Evolutionary conservation across 225 moss, liverwort and hornwort genomes (phyloP).

Genomic region (Sphagnum tenellum): DNA sequence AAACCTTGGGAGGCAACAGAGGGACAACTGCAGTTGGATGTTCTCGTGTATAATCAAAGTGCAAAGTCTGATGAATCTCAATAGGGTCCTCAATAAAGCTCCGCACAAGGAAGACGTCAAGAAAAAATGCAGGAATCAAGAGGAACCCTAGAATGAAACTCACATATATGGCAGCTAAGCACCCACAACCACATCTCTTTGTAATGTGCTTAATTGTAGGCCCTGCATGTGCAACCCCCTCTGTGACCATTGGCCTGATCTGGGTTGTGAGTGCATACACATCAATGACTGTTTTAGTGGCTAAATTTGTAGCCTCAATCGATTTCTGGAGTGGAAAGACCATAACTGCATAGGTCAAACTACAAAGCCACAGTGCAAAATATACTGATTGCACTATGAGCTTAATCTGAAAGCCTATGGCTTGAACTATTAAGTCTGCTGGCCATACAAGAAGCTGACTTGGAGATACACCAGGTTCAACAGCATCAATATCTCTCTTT

Average conservation of each 20-base stretch:
- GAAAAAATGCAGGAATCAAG: constrained; percentile 44
- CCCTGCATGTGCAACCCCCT: background rate
- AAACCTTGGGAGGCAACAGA: constrained; percentile 33
- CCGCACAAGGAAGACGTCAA: constrained; percentile 36
- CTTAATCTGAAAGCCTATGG: constrained; percentile 27
- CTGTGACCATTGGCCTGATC: background rate
- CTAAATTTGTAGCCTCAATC: constrained; percentile 15
- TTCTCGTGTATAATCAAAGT: constrained; percentile 65
- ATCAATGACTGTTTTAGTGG: constrained; percentile 7
- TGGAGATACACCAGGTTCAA: constrained; percentile 6
- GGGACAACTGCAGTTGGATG: constrained; percentile 25
- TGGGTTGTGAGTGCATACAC: constrained; percentile 1
- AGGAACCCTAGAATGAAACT: constrained; percentile 39
- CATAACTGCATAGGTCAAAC: constrained; percentile 8
- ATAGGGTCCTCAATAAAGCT: constrained; percentile 45
- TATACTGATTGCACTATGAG: constrained; percentile 20
- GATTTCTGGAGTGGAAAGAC: constrained; percentile 18
- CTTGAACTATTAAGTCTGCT: constrained; percentile 23
- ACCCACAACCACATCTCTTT: constrained; percentile 5
- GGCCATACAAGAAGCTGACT: constrained; percentile 19
- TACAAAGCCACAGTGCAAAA: constrained; percentile 20
- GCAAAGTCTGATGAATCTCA: constrained; percentile 30
- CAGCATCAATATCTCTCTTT: constrained; percentile 7
- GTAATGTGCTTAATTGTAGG: background rate
- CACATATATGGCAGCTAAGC: constrained; percentile 38